Conservation (phyloP, 176 grass and related monocot genomes). For the Avena insularis region DNA sequence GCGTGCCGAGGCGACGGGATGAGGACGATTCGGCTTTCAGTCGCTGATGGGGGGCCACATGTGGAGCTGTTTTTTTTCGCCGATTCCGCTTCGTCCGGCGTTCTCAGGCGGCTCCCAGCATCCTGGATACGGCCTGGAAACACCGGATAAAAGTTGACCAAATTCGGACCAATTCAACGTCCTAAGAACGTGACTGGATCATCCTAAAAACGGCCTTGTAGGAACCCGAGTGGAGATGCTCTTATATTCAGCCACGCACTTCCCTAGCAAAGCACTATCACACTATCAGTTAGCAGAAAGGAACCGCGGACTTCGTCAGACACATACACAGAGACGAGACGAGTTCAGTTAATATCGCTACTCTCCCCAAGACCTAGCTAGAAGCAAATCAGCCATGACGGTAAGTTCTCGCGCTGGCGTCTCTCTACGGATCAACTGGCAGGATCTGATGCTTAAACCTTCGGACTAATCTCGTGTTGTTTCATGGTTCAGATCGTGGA, state of each 20-base stretch:
- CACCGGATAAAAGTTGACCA: too few relatives aligned
- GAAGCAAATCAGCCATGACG: constrained; percentile 41
- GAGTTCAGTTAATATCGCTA: background rate
- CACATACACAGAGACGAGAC: background rate
- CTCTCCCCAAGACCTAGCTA: background rate
- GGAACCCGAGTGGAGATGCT: too few relatives aligned
- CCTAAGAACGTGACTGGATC: too few relatives aligned
- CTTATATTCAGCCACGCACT: background rate
- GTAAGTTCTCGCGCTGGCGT: constrained; percentile 24
- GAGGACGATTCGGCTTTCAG: too few relatives aligned
- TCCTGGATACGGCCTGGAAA: too few relatives aligned
- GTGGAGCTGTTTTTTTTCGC: too few relatives aligned
- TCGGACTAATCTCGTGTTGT: background rate
- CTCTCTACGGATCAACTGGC: background rate
- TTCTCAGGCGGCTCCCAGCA: too few relatives aligned
- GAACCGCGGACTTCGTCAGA: background rate
- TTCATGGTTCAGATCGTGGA: constrained; percentile 65
- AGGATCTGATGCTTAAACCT: background rate
- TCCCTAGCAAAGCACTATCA: background rate
- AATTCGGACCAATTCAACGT: too few relatives aligned
- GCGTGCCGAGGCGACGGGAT: too few relatives aligned
- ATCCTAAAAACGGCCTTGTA: too few relatives aligned
- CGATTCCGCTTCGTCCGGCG: too few relatives aligned
- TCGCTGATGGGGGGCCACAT: too few relatives aligned
- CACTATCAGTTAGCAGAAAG: background rate